Conservation (phyloP, 192 early-diverging fungal species). For the Entrophospora sp. region DNA sequence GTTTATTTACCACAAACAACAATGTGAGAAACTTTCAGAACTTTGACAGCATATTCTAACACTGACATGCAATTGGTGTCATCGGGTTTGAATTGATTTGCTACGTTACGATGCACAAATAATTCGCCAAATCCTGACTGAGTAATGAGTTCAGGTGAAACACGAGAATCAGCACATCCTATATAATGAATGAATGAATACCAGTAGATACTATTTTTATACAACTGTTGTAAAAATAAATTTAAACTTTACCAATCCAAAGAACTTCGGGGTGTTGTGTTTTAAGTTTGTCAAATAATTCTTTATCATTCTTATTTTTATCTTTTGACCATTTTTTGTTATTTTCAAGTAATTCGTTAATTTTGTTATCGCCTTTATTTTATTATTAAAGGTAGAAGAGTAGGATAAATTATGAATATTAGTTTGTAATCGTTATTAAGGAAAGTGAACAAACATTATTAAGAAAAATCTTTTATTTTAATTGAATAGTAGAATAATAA, state of each 20-base stretch:
- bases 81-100: slow-evolving; percentile 74
- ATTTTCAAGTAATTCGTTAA: too few relatives aligned
- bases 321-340: too few relatives aligned
- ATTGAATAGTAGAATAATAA: too few relatives aligned
- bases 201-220: neutral
- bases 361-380: too few relatives aligned
- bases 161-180: slow-evolving; percentile 91
- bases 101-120: slow-evolving; percentile 97
- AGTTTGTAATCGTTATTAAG: too few relatives aligned
- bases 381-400: too few relatives aligned
- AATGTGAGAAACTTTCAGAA: slow-evolving; percentile 86
- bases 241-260: slow-evolving; percentile 59
- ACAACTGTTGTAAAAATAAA: neutral
- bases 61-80: slow-evolving; percentile 81
- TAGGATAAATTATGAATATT: too few relatives aligned
- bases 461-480: too few relatives aligned
- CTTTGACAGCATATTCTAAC: slow-evolving; percentile 88
- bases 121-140: slow-evolving; percentile 70
- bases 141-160: slow-evolving; percentile 71
- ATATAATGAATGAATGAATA: slow-evolving; percentile 1
- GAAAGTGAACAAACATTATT: too few relatives aligned
- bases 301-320: too few relatives aligned
- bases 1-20: slow-evolving; percentile 78
- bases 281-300: too few relatives aligned
- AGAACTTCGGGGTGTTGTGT: slow-evolving; percentile 78